Evolutionary conservation across 2,329 filamentous ascomycete genomes (phyloP).

Genomic region (Sodiomyces alkalinus): DNA sequence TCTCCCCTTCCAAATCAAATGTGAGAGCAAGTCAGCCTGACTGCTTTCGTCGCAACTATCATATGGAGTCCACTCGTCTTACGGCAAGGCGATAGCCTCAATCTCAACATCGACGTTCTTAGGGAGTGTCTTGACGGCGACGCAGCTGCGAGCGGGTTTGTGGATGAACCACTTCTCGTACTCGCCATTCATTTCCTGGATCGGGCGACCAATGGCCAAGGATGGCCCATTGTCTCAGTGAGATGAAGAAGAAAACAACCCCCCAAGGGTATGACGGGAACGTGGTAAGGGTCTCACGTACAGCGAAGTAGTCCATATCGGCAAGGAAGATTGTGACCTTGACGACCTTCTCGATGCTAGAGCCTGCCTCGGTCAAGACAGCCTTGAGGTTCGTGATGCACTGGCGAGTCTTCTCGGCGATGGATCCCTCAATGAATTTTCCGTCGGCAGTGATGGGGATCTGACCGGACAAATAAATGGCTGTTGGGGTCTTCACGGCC

Average conservation of each 20-base stretch:
- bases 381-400: conserved; percentile 67
- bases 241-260: not conserved
- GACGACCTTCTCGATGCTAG: conserved; percentile 63
- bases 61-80: too few relatives aligned
- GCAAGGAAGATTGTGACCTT: conserved; percentile 87
- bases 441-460: conserved; percentile 52
- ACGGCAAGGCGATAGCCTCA: conserved; percentile 67
- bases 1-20: too few relatives aligned
- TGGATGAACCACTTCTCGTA: conserved; percentile 73
- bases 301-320: conserved; percentile 77
- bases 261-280: too few relatives aligned
- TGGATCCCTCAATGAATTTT: conserved; percentile 40
- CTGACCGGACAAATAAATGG: conserved; percentile 55
- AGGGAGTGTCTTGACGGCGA: conserved; percentile 78
- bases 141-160: conserved; percentile 79
- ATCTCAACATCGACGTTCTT: conserved; percentile 82
- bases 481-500: conserved; percentile 48
- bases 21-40: too few relatives aligned
- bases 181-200: conserved; percentile 64
- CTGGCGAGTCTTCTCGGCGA: conserved; percentile 46
- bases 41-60: too few relatives aligned
- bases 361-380: conserved; percentile 70
- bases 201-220: not conserved
- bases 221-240: not conserved
- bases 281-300: conserved; percentile 17